Conservation (phyloP, 192 early-diverging fungal species). For the Diversispora eburnea region DNA sequence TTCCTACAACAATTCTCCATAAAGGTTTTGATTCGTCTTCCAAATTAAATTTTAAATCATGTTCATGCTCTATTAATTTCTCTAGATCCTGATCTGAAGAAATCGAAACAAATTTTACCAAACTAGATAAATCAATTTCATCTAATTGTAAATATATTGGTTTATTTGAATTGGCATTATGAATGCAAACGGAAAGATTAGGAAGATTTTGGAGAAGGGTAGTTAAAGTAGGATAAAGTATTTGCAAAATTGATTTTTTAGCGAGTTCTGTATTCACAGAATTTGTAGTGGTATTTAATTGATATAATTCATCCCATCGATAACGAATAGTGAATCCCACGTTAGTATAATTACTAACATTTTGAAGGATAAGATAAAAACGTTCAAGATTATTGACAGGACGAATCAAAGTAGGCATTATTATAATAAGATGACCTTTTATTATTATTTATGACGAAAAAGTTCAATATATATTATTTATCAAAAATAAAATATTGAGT, state of each 20-base stretch:
- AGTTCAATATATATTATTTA: too few relatives aligned
- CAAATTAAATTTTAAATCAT: not conserved
- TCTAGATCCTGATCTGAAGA: conserved; percentile 1
- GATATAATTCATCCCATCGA: conserved; percentile 6
- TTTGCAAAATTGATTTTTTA: not conserved
- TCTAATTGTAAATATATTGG: not conserved
- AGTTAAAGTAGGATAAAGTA: not conserved
- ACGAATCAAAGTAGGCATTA: not conserved
- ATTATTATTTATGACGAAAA: too few relatives aligned
- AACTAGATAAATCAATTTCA: conserved; percentile 5
- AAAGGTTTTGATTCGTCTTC: conserved; percentile 2
- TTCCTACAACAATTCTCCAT: conserved; percentile 1
- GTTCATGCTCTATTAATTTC: not conserved
- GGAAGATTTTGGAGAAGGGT: not conserved
- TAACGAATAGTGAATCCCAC: not conserved
- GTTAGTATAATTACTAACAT: not conserved
- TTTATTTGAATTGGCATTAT: not conserved
- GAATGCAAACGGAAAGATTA: not conserved
- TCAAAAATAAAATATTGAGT: too few relatives aligned
- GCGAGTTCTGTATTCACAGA: not conserved
- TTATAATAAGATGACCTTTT: too few relatives aligned
- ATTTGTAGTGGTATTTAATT: not conserved
- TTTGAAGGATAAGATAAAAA: not conserved
- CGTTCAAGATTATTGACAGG: conserved; percentile 13
- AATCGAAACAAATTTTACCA: not conserved